These are phyloP conservation scores for Microsporum audouinii DNA, from an alignment of 2,329 filamentous ascomycete genomes.

Conservation along the genomic window DNA sequence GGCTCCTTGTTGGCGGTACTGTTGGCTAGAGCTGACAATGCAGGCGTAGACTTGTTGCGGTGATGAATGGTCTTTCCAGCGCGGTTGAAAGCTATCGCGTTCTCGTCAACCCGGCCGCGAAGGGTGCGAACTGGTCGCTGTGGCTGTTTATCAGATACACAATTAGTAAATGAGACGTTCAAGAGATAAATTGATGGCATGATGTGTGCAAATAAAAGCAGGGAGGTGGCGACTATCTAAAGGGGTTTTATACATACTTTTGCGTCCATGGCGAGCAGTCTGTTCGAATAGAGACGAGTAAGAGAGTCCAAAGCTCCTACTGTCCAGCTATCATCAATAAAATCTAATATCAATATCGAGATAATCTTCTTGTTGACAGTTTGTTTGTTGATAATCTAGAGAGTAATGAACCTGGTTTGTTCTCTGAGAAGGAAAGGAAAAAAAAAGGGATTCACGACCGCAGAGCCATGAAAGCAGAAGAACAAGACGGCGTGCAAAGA, in stretches of 20 bases:
- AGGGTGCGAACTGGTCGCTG: constrained; percentile 52
- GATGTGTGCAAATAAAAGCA: background rate
- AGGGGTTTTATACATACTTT: constrained; percentile 26
- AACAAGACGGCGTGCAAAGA: background rate
- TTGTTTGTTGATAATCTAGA: background rate
- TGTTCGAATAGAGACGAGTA: background rate
- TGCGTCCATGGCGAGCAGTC: constrained; percentile 32
- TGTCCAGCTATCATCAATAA: background rate
- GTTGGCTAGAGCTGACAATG: constrained; percentile 41
- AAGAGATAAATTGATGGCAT: background rate
- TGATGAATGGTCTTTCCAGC: constrained; percentile 57
- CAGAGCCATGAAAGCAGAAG: background rate
- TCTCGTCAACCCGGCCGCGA: constrained; percentile 58
- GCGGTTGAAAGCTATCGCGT: constrained; percentile 39
- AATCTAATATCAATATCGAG: background rate
- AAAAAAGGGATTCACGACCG: background rate
- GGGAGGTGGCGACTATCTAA: constrained; percentile 19
- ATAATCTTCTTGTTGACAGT: background rate
- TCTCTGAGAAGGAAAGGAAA: no score
- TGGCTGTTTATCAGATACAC: constrained; percentile 42
- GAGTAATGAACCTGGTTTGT: no score
- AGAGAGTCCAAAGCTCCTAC: background rate
- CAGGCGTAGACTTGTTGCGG: constrained; percentile 67
- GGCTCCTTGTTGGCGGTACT: constrained; percentile 44
- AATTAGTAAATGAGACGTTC: constrained; percentile 9